A percentile compares a stretch with the other conserved stretches of the same genome.
These are phyloP conservation scores for Mediolabrus comicus DNA, from an alignment of 108 stramenopile species.

Conservation along the genomic window DNA sequence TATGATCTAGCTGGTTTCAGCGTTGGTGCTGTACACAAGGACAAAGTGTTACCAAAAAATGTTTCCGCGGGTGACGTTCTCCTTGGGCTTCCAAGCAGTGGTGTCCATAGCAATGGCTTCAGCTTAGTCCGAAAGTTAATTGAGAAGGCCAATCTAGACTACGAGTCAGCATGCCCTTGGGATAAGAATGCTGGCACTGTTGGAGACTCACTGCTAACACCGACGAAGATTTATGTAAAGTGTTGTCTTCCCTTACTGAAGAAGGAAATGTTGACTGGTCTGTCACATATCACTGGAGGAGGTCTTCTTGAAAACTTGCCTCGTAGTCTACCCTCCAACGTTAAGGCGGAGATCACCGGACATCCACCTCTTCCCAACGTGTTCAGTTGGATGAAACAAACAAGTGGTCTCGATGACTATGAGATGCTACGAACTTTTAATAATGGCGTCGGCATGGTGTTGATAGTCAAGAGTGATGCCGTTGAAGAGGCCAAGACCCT, in stretches of 20 bases:
- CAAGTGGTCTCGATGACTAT: conserved; percentile 84
- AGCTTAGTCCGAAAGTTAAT: conserved; percentile 92
- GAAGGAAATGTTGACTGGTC: conserved; percentile 78
- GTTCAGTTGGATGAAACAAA: conserved; percentile 93
- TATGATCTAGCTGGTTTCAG: conserved; percentile 98
- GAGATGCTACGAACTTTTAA: conserved; percentile 98
- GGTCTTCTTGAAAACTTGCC: conserved; percentile 97
- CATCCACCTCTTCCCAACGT: conserved; percentile 86
- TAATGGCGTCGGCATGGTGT: conserved; percentile 95
- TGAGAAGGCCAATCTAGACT: conserved; percentile 84
- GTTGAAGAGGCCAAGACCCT: conserved; percentile 72
- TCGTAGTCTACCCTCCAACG: conserved; percentile 80
- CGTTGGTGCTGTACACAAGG: conserved; percentile 93
- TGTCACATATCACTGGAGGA: conserved; percentile 98
- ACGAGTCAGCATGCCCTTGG: conserved; percentile 89
- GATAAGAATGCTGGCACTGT: conserved; percentile 65
- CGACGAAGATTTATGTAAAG: conserved; percentile 96
- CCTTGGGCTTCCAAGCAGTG: conserved; percentile 92
- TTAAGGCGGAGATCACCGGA: conserved; percentile 84
- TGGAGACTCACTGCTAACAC: conserved; percentile 89
- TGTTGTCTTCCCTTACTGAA: conserved; percentile 85
- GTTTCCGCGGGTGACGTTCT: conserved; percentile 89
- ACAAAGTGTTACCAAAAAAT: conserved; percentile 78
- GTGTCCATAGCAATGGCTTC: conserved; percentile 99
- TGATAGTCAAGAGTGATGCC: conserved; percentile 74